Evolutionary conservation across 768 basidiomycete genomes (phyloP).

Genomic region (Megacollybia marginata): DNA sequence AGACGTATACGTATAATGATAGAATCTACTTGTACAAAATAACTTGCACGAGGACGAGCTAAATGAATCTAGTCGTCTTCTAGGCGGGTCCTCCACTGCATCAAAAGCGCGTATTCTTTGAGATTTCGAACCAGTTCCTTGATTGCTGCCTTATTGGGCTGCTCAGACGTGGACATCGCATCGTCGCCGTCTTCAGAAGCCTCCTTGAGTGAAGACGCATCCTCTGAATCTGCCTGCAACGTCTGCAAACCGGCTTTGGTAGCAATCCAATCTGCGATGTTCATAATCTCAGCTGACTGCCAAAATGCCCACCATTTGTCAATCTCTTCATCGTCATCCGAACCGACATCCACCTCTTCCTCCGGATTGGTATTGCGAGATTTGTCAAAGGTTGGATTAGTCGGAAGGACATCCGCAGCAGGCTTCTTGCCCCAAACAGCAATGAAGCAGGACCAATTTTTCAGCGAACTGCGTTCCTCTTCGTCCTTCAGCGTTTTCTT

Average conservation of each 20-base stretch:
- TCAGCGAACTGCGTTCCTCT: slow-evolving; percentile 45
- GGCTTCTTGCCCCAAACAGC: slow-evolving; percentile 64
- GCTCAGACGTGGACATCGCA: neutral
- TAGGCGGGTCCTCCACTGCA: neutral
- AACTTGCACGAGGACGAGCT: too few relatives aligned
- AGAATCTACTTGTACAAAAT: too few relatives aligned
- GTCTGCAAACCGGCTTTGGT: slow-evolving; percentile 16
- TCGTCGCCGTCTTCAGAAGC: neutral
- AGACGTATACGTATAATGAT: too few relatives aligned
- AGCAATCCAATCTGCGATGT: slow-evolving; percentile 59
- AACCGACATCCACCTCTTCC: slow-evolving; percentile 8
- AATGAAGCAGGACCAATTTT: slow-evolving; percentile 73
- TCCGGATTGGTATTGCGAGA: slow-evolving; percentile 17
- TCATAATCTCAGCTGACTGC: slow-evolving; percentile 55
- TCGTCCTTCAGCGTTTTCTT: slow-evolving; percentile 30
- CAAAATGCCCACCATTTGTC: slow-evolving; percentile 77
- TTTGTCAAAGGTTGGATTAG: slow-evolving; percentile 10
- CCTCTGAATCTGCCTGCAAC: neutral
- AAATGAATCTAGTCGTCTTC: neutral
- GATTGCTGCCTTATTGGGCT: neutral
- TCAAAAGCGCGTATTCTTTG: neutral
- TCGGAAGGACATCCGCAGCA: slow-evolving; percentile 15
- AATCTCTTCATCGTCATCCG: slow-evolving; percentile 28
- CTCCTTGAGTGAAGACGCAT: neutral
- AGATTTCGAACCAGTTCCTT: neutral